Conservation (phyloP, 1,139 yeast species). For the Ogataea hybrid region DNA sequence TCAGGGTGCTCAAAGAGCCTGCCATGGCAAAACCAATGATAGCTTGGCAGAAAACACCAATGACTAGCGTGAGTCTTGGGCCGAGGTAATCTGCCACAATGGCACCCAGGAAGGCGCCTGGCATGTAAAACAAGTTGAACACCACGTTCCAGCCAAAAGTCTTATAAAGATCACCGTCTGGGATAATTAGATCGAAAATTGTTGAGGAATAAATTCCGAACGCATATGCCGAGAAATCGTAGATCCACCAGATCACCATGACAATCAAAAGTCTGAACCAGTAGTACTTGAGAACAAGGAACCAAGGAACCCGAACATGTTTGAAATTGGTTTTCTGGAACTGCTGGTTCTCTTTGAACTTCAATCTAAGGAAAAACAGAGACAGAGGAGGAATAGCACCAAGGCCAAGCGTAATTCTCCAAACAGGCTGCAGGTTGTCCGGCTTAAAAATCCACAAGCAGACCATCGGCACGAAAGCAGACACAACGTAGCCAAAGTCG, state of each 20-base stretch:
- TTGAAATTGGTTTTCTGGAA: constrained; percentile 72
- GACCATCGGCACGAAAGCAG: constrained; percentile 85
- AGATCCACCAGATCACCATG: constrained; percentile 83
- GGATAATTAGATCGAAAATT: constrained; percentile 59
- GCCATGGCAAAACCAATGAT: constrained; percentile 87
- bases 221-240: constrained; percentile 85
- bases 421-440: constrained; percentile 71
- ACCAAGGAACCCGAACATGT: constrained; percentile 62
- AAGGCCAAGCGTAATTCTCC: constrained; percentile 90
- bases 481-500: constrained; percentile 80
- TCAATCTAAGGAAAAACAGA: constrained; percentile 73
- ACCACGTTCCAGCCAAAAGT: constrained; percentile 94
- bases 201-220: constrained; percentile 80
- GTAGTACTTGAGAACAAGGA: constrained; percentile 71
- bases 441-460: constrained; percentile 77
- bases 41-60: constrained; percentile 73
- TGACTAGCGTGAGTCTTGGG: constrained; percentile 71
- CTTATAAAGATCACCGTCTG: constrained; percentile 62
- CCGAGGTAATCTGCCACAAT: constrained; percentile 80
- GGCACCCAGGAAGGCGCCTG: constrained; percentile 89
- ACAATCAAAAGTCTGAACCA: constrained; percentile 77
- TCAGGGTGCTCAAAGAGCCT: constrained; percentile 55
- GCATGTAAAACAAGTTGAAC: constrained; percentile 81
- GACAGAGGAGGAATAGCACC: constrained; percentile 91
- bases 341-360: constrained; percentile 68